Percentiles rank a stretch among this genome's conserved stretches.
Conservation (phyloP, 2,329 filamentous ascomycete species). For the Aspergillus pseudotamarii region DNA sequence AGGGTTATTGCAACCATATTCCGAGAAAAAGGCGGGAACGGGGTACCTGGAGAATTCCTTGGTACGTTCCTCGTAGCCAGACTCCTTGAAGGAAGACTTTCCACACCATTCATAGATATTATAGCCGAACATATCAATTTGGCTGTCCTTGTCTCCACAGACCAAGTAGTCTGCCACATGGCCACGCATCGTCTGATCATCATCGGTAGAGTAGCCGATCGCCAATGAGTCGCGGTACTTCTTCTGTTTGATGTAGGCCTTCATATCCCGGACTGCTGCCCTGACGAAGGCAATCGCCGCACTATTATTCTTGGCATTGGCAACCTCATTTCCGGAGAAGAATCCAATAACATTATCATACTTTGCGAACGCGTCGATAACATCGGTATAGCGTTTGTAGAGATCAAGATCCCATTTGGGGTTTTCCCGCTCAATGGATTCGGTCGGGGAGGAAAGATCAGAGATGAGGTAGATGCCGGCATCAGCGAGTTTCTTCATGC, state of each 20-base stretch:
- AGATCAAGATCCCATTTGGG: conserved; percentile 79
- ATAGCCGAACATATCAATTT: conserved; percentile 99
- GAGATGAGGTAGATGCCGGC: conserved; percentile 95
- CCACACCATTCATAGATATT: conserved; percentile 99
- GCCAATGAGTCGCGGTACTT: conserved; percentile 72
- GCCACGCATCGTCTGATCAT: conserved; percentile 79
- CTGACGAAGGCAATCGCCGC: conserved; percentile 91
- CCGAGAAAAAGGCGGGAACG: conserved; percentile 95
- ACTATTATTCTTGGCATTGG: conserved; percentile 87
- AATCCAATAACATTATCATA: conserved; percentile 95
- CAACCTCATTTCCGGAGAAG: conserved; percentile 98
- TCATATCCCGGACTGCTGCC: conserved; percentile 94
- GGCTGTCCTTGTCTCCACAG: conserved; percentile 67
- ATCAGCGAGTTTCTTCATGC: conserved; percentile 80
- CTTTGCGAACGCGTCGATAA: conserved; percentile 77
- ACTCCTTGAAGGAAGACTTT: conserved; percentile 72
- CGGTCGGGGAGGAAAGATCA: conserved; percentile 78
- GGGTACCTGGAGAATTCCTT: conserved; percentile 86
- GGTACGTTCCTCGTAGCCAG: conserved; percentile 81
- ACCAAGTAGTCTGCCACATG: conserved; percentile 92
- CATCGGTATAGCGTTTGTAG: conserved; percentile 77
- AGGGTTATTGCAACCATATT: conserved; percentile 90
- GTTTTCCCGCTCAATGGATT: conserved; percentile 81
- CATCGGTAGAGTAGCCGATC: conserved; percentile 95
- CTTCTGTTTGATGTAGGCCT: conserved; percentile 85